A percentile compares a stretch with the other conserved stretches of the same genome.
Conservation (phyloP, 495 filamentous ascomycete species). For the Cladorrhinum samala region DNA sequence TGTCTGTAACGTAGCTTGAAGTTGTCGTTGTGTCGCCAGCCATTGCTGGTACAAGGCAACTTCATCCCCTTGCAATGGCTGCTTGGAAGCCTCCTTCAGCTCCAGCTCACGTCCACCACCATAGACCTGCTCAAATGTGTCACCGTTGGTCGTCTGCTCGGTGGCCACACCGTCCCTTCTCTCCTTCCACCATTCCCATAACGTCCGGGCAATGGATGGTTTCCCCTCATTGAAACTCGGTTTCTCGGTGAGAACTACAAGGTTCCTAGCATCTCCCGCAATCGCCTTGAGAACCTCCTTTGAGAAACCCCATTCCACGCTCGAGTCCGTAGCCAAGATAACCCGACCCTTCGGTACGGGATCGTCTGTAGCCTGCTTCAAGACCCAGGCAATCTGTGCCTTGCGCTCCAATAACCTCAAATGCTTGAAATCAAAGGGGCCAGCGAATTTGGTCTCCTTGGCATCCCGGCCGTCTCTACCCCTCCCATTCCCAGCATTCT, state of each 20-base stretch:
- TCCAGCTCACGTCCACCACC: constrained; percentile 56
- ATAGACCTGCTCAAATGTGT: constrained; percentile 59
- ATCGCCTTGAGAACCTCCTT: constrained; percentile 72
- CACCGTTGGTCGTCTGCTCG: constrained; percentile 51
- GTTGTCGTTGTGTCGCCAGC: constrained; percentile 72
- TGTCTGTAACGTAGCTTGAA: constrained; percentile 67
- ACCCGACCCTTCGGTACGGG: constrained; percentile 53
- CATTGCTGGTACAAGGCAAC: constrained; percentile 81
- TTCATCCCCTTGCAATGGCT: constrained; percentile 65
- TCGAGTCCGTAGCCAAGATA: constrained; percentile 84
- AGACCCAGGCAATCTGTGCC: constrained; percentile 63
- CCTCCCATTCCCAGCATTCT: constrained; percentile 18
- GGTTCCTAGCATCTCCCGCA: constrained; percentile 66
- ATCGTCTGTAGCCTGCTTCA: constrained; percentile 31
- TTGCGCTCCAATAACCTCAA: constrained; percentile 72
- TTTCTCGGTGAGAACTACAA: constrained; percentile 78
- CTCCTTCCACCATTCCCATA: constrained; percentile 73
- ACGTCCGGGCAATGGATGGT: constrained; percentile 47
- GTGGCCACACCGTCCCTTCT: constrained; percentile 55
- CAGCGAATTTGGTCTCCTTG: constrained; percentile 42
- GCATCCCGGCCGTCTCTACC: constrained; percentile 37
- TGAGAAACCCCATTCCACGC: constrained; percentile 92
- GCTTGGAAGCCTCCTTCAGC: constrained; percentile 52
- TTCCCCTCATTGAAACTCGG: constrained; percentile 33
- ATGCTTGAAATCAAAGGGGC: constrained; percentile 87